Evolutionary conservation across 108 stramenopile species (phyloP), one percentile per base, ranked within the genome.

Genomic region (Conticribra guillardii): DNA sequence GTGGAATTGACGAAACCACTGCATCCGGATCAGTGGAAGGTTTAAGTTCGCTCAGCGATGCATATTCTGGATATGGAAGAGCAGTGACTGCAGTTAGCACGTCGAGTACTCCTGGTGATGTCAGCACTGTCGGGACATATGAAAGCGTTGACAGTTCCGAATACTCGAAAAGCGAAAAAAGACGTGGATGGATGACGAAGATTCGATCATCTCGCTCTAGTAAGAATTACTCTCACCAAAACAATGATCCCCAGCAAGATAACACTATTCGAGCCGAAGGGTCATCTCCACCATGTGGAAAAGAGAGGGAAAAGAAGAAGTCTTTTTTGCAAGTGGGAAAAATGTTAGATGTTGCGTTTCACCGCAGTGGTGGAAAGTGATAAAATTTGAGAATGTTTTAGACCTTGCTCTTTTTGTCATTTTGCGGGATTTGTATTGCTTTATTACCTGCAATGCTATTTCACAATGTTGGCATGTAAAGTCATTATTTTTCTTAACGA

Each of bases 241-340:
- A 46, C 28, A 53, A 53, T 28, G 27, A 26, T 9, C 16, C 51
- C 21, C n/a, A 5, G 19, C 49, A 37, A 31, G 16, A 19, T 18
- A 54, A 29, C 5, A 5, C 37, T 11, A 41, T 5, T 11, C 37
- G 11, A 11, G 5, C 11, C n/a, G n/a, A n/a, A 41, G 37, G 11
- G 37, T 11, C 37, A 9, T 41, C 37, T 41, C 8, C 37, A 9
- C 5, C 37, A 11, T 5, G 37, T 11, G 37, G 37, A 41, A 41
- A 11, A 51, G 45, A 28, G 46, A 60, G 47, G 34, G 77, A 78
- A 23, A 79, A 67, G 77, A 79, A 65, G 57, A 77, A 79, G 65
- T 79, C 77, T 16, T 74, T 74, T 17, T n/a, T 48, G 3, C 62
- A 48, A 9, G 27, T 67, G 49, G 66, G 54, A 18, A 67, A 56